Percentiles rank a stretch among this genome's conserved stretches.
Conservation (phyloP, 164 flowering plant species). For the Tetracentron sinense region DNA sequence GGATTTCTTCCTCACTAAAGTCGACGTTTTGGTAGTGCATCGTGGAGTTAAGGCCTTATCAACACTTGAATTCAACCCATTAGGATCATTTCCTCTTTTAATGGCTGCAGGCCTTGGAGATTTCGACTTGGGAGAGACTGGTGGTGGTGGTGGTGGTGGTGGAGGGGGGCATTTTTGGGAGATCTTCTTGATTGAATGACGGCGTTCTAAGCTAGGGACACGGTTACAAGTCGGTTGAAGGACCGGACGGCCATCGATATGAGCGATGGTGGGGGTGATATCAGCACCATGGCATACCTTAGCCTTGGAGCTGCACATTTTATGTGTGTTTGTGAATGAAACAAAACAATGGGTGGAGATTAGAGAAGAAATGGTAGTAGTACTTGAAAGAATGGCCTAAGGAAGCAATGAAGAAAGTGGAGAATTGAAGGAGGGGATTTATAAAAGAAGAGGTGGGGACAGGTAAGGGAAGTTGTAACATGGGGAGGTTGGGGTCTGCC, state of each 20-base stretch:
- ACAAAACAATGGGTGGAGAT: neutral
- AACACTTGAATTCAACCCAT: constrained; percentile 35
- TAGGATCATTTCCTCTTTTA: constrained; percentile 40
- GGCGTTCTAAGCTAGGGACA: constrained; percentile 34
- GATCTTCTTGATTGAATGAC: constrained; percentile 35
- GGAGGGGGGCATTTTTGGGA: constrained; percentile 22
- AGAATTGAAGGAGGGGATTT: constrained; percentile 13
- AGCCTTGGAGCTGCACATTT: constrained; percentile 47
- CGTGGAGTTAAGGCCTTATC: constrained; percentile 37
- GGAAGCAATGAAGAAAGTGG: constrained; percentile 11
- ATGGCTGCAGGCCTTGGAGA: constrained; percentile 38
- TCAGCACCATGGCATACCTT: constrained; percentile 25
- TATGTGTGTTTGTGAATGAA: constrained; percentile 11
- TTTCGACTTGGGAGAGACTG: constrained; percentile 44
- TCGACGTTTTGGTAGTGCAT: constrained; percentile 12
- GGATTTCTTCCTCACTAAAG: constrained; percentile 36
- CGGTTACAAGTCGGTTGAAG: constrained; percentile 67
- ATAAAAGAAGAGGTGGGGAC: constrained; percentile 35
- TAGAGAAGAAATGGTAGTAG: constrained; percentile 1
- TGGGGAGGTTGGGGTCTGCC: constrained; percentile 45
- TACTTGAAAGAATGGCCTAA: no score
- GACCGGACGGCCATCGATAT: constrained; percentile 54
- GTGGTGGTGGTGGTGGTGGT: constrained; percentile 20
- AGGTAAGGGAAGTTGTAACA: constrained; percentile 34
- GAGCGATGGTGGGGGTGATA: constrained; percentile 15